These are phyloP conservation scores for Mycosarcoma maydis DNA, from an alignment of 1,284 basidiomycete genomes.

Conservation along the genomic window DNA sequence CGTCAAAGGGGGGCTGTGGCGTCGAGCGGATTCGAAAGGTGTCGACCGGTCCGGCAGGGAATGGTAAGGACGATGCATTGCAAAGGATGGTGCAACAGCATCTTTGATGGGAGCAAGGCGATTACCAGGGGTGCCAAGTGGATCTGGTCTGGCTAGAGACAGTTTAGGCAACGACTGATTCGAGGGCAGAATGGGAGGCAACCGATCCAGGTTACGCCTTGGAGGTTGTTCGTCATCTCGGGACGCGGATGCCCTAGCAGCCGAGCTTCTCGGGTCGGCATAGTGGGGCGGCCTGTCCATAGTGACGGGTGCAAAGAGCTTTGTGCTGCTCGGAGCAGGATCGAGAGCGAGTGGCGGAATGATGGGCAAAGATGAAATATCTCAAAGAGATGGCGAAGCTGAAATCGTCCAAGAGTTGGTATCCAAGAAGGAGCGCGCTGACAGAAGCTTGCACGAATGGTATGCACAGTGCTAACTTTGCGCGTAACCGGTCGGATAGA, in stretches of 20 bases:
- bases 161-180: conserved; percentile 18
- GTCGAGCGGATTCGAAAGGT: conserved; percentile 12
- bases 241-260: conserved; percentile 4
- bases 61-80: conserved; percentile 20
- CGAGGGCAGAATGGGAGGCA: conserved; percentile 23
- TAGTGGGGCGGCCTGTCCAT: conserved; percentile 43
- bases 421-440: no score
- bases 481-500: background rate
- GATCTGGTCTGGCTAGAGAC: conserved; percentile 8
- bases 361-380: conserved; percentile 29
- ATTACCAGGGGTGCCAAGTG: conserved; percentile 4
- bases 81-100: conserved; percentile 3
- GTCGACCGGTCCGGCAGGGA: conserved; percentile 8
- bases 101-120: conserved; percentile 36
- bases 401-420: no score
- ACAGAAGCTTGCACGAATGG: no score
- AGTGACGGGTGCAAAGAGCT: conserved; percentile 21
- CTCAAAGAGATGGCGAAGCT: no score
- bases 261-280: conserved; percentile 16
- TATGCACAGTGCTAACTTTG: no score
- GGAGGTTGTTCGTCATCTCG: conserved; percentile 10
- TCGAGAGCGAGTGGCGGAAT: conserved; percentile 35
- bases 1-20: conserved; percentile 13
- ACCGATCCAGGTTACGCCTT: conserved; percentile 15
- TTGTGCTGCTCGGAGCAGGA: conserved; percentile 40